A percentile compares a stretch with the other conserved stretches of the same genome.
phyloP scores from a whole-genome alignment of 495 filamentous ascomycete species.

The Penicillium coffeae region DNA sequence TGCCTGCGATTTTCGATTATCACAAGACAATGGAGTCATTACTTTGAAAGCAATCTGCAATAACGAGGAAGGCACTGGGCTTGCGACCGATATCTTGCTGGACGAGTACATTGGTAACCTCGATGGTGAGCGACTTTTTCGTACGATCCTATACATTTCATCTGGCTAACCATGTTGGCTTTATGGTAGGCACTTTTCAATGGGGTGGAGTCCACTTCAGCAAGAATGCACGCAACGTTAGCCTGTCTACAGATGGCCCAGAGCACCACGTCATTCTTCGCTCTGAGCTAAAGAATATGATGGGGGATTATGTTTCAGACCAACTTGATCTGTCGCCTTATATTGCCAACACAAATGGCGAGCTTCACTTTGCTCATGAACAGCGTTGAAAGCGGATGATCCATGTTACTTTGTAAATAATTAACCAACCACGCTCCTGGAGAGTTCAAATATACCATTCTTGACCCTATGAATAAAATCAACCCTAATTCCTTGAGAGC shows the following conservation, averaged over 20 bases:
- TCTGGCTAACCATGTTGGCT: neutral
- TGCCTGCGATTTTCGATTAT: slow-evolving; percentile 12
- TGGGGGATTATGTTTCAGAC: slow-evolving; percentile 1
- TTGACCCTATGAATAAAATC: too few species aligned
- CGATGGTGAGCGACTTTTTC: slow-evolving; percentile 8
- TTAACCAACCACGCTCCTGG: too few species aligned
- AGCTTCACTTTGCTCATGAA: slow-evolving; percentile 1
- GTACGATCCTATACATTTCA: neutral
- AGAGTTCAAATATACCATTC: too few species aligned
- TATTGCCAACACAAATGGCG: slow-evolving; percentile 13
- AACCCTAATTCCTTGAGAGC: too few species aligned
- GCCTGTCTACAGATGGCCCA: slow-evolving; percentile 7
- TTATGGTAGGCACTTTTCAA: slow-evolving; percentile 5
- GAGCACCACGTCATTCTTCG: slow-evolving; percentile 9
- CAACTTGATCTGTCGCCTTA: slow-evolving; percentile 6
- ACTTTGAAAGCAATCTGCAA: slow-evolving; percentile 13
- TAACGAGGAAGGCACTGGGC: slow-evolving; percentile 13
- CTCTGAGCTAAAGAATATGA: slow-evolving; percentile 6
- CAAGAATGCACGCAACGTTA: slow-evolving; percentile 7
- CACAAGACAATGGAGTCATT: slow-evolving; percentile 1
- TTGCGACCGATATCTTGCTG: slow-evolving; percentile 7
- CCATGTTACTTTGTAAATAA: too few species aligned
- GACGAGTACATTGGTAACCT: slow-evolving; percentile 14
- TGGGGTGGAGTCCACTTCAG: slow-evolving; percentile 13
- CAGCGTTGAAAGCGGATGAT: neutral